Evolutionary conservation across 805 yeast genomes (phyloP).

Genomic region (Tetrapisispora namnaoensis): DNA sequence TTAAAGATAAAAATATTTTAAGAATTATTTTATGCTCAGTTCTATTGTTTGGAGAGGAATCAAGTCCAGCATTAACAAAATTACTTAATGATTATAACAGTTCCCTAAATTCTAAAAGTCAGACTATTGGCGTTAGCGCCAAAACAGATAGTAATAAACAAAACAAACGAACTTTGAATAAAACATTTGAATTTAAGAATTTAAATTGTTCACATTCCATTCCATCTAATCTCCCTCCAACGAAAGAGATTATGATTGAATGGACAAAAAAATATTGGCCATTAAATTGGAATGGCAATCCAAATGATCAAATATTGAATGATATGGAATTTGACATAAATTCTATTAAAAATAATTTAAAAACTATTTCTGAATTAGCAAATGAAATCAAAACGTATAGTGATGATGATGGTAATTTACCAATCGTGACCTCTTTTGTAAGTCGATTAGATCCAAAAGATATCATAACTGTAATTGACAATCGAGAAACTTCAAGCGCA

Average conservation of each 20-base stretch:
- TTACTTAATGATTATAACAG: conserved; percentile 8
- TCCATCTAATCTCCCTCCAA: conserved; percentile 57
- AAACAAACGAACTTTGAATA: neutral
- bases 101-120: too few species aligned
- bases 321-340: conserved; percentile 42
- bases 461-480: conserved; percentile 31
- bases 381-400: conserved; percentile 7
- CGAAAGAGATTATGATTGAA: conserved; percentile 50
- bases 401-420: conserved; percentile 20
- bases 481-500: conserved; percentile 22
- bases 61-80: conserved; percentile 12
- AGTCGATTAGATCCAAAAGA: conserved; percentile 40
- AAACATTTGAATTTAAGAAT: conserved; percentile 13
- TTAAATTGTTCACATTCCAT: conserved; percentile 28
- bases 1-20: conserved; percentile 5
- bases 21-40: conserved; percentile 40
- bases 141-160: neutral
- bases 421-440: conserved; percentile 55
- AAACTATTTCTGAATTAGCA: conserved; percentile 20
- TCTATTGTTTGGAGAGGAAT: conserved; percentile 24
- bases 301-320: conserved; percentile 58
- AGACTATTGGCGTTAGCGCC: neutral
- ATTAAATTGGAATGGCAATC: conserved; percentile 87
- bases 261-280: conserved; percentile 84
- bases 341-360: conserved; percentile 30